phyloP scores from a whole-genome alignment of 257 asterid genomes.

The Lantana camara region DNA sequence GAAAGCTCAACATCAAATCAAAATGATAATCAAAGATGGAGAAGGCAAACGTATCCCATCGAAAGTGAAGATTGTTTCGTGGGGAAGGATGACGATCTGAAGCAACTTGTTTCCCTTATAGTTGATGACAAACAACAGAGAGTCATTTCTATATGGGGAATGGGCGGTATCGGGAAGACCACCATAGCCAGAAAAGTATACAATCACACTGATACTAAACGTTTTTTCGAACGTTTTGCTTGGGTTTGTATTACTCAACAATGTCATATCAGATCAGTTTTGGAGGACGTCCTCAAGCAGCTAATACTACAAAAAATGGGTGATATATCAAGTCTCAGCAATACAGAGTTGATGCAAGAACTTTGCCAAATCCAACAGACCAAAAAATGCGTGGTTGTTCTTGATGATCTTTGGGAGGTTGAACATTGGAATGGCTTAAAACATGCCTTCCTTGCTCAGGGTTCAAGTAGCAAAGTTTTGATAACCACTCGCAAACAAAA shows the following conservation, averaged over 20 bases:
- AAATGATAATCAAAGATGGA: neutral
- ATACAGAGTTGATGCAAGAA: neutral
- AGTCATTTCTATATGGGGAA: slow-evolving; percentile 2
- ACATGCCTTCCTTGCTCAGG: too few relatives aligned
- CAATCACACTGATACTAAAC: too few relatives aligned
- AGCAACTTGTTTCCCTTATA: neutral
- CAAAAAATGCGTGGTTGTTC: slow-evolving; percentile 14
- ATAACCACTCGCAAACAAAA: slow-evolving; percentile 18
- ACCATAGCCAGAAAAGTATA: too few relatives aligned
- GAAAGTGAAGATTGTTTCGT: neutral
- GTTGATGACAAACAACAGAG: neutral
- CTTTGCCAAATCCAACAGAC: neutral
- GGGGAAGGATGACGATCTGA: neutral
- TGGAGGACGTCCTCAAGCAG: too few relatives aligned
- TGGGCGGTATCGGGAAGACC: too few relatives aligned
- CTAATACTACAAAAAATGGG: neutral
- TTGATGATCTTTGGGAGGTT: slow-evolving; percentile 21
- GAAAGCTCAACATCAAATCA: neutral
- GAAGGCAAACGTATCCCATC: neutral
- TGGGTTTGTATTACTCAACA: too few relatives aligned
- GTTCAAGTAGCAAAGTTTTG: too few relatives aligned
- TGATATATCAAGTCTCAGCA: neutral
- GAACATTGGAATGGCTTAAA: slow-evolving; percentile 22
- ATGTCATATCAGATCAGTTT: too few relatives aligned
- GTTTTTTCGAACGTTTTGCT: too few relatives aligned